Conservation (phyloP, 2,329 filamentous ascomycete species). For the Juglanconis sp. region DNA sequence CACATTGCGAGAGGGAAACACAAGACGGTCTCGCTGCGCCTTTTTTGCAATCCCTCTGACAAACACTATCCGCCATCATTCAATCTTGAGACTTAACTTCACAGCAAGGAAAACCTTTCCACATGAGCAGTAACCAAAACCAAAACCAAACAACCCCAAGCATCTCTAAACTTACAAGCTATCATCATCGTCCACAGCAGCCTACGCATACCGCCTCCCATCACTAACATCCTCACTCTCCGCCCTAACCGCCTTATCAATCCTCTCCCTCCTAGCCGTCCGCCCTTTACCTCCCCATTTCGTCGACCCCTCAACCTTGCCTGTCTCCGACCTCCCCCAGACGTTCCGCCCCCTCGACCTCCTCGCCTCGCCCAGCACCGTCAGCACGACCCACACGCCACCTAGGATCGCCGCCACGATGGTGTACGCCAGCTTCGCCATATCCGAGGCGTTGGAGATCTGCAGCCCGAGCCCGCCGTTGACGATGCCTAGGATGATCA, state of each 20-base stretch:
- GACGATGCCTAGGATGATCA: slow-evolving; percentile 40
- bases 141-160: too few species aligned
- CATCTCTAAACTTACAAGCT: too few species aligned
- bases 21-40: too few species aligned
- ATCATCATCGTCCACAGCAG: neutral
- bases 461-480: slow-evolving; percentile 42
- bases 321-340: neutral
- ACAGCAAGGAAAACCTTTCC: too few species aligned
- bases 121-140: too few species aligned
- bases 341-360: slow-evolving; percentile 10
- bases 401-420: slow-evolving; percentile 37
- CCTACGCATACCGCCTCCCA: neutral
- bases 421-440: slow-evolving; percentile 34
- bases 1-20: too few species aligned
- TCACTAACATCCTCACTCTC: neutral
- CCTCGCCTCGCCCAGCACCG: slow-evolving; percentile 29
- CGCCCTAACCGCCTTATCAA: neutral
- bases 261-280: neutral
- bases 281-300: neutral
- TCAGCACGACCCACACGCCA: slow-evolving; percentile 34
- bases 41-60: too few species aligned
- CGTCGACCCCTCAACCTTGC: neutral
- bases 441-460: slow-evolving; percentile 29
- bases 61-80: too few species aligned
- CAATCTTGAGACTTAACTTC: too few species aligned